These are phyloP conservation scores for Euphrasia arctica DNA, from an alignment of 305 asterid species.

Conservation along the genomic window DNA sequence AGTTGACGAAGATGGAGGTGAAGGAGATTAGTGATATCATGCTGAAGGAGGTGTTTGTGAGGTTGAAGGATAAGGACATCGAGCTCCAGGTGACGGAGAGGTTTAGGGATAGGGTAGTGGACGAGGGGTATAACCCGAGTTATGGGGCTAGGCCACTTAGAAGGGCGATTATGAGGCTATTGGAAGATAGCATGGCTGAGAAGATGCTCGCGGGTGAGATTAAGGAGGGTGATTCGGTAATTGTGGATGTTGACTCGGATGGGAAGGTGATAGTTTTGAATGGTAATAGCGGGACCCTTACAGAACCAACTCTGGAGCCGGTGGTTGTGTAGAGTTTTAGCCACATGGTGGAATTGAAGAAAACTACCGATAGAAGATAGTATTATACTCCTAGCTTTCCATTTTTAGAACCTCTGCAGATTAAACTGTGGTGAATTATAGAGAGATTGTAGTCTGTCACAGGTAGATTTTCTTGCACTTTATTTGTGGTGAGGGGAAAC, in stretches of 20 bases:
- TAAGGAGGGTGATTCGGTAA: slow-evolving; percentile 88
- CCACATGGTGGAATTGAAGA: neutral
- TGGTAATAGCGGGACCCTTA: slow-evolving; percentile 66
- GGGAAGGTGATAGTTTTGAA: slow-evolving; percentile 81
- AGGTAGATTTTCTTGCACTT: slow-evolving; percentile 3
- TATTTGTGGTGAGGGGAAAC: neutral
- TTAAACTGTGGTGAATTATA: neutral
- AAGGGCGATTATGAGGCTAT: slow-evolving; percentile 89
- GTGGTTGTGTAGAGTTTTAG: slow-evolving; percentile 43
- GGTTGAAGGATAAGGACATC: slow-evolving; percentile 71
- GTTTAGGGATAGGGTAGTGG: slow-evolving; percentile 87
- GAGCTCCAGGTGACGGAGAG: slow-evolving; percentile 93
- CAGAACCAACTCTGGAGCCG: slow-evolving; percentile 65
- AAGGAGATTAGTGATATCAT: slow-evolving; percentile 94
- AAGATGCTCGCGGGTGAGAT: slow-evolving; percentile 90
- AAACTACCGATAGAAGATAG: neutral
- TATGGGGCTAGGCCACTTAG: slow-evolving; percentile 94
- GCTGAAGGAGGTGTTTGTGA: slow-evolving; percentile 82
- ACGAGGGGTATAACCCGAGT: slow-evolving; percentile 94
- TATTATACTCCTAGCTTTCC: neutral
- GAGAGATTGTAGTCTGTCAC: slow-evolving; percentile 17
- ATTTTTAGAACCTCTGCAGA: neutral
- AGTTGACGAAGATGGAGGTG: slow-evolving; percentile 89
- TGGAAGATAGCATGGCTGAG: slow-evolving; percentile 98
- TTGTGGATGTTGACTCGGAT: slow-evolving; percentile 83